Conservation (phyloP, 768 basidiomycete genomes). For the Serpula lacrymans region DNA sequence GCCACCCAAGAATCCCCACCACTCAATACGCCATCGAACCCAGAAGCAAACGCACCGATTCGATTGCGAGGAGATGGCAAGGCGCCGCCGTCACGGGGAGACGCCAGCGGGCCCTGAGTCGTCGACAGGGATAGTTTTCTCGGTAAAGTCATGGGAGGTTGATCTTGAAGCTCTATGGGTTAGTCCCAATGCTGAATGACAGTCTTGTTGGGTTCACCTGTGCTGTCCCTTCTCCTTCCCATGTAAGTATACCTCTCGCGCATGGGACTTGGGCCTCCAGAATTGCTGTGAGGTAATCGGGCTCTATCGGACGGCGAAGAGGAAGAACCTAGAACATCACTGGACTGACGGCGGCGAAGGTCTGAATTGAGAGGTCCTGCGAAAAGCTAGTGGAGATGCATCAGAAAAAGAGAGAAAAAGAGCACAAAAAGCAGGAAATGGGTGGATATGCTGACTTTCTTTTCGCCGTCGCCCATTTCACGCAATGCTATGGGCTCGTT, state of each 20-base stretch:
- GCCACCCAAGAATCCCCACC: conserved; percentile 68
- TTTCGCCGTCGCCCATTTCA: conserved; percentile 81
- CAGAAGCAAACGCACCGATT: conserved; percentile 53
- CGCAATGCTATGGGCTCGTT: conserved; percentile 71
- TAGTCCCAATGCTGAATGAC: conserved; percentile 4
- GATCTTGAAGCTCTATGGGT: conserved; percentile 42
- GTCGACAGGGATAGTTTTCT: conserved; percentile 70
- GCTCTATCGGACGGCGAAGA: conserved; percentile 57
- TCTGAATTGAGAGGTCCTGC: conserved; percentile 80
- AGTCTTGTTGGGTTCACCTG: conserved; percentile 41
- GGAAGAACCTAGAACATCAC: conserved; percentile 63
- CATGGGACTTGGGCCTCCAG: conserved; percentile 50
- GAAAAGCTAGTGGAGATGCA: conserved; percentile 63
- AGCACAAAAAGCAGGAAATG: conserved; percentile 12
- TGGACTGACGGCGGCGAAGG: conserved; percentile 80
- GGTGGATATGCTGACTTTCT: conserved; percentile 61
- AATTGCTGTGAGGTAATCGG: conserved; percentile 48
- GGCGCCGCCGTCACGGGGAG: conserved; percentile 53
- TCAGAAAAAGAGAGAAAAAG: background rate
- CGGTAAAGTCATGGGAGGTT: conserved; percentile 48
- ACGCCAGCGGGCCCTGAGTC: conserved; percentile 48
- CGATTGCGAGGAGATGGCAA: conserved; percentile 63
- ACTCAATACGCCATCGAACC: conserved; percentile 71
- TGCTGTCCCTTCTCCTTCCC: conserved; percentile 63
- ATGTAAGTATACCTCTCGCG: conserved; percentile 62